These are phyloP conservation scores for Murraya koenigii DNA, from an alignment of 345 rosid genomes.

Conservation along the genomic window DNA sequence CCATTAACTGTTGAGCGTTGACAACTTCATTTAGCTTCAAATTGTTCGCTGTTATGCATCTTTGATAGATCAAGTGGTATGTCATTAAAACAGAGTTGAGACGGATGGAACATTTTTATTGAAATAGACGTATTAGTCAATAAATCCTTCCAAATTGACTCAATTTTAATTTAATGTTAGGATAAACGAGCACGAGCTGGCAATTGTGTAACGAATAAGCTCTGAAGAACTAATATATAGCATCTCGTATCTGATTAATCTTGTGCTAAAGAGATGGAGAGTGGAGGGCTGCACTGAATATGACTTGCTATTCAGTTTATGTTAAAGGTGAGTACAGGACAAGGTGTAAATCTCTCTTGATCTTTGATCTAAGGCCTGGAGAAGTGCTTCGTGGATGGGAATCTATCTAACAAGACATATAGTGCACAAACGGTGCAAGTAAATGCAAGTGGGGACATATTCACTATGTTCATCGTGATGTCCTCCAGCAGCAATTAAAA, in stretches of 20 bases:
- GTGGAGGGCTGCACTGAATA: background rate
- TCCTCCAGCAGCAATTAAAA: background rate
- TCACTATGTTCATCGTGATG: constrained; percentile 9
- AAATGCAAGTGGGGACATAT: constrained; percentile 1
- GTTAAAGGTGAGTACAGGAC: background rate
- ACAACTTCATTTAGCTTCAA: background rate
- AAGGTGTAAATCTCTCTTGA: background rate
- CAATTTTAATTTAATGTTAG: background rate
- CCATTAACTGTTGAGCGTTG: background rate
- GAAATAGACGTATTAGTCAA: background rate
- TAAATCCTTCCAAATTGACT: background rate
- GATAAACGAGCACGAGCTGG: background rate
- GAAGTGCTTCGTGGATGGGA: background rate
- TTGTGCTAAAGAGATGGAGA: background rate
- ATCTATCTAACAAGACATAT: constrained; percentile 14
- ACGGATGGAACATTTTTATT: background rate
- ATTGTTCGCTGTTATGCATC: background rate
- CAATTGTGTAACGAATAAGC: background rate
- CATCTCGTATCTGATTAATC: background rate
- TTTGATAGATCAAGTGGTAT: background rate
- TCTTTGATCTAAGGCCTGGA: background rate
- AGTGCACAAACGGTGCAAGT: background rate
- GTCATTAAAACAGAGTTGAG: background rate
- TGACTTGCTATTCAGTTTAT: background rate
- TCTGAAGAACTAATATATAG: background rate